A percentile compares a stretch with the other conserved stretches of the same genome.
phyloP scores from a whole-genome alignment of 495 filamentous ascomycete species.

The Recurvomyces mirabilis region DNA sequence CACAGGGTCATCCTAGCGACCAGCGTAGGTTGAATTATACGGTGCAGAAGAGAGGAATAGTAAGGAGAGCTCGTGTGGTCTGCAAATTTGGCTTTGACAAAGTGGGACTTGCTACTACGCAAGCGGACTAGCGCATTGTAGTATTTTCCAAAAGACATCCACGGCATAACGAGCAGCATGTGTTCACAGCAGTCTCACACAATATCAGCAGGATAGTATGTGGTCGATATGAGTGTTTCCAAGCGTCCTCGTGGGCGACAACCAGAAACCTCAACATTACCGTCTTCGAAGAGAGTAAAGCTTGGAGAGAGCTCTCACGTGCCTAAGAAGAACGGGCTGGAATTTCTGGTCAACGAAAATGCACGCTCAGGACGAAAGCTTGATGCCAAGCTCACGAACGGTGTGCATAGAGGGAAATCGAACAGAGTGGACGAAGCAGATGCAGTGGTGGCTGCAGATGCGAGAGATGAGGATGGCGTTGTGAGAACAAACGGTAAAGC shows the following conservation, averaged over 20 bases:
- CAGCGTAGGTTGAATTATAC: too few species aligned
- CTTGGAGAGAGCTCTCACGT: constrained; percentile 16
- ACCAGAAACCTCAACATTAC: constrained; percentile 10
- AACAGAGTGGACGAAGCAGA: constrained; percentile 62
- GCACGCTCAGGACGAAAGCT: constrained; percentile 14
- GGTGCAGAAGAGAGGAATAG: too few species aligned
- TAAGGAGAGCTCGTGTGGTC: too few species aligned
- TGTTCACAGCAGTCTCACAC: too few species aligned
- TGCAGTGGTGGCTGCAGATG: constrained; percentile 43
- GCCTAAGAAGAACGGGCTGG: constrained; percentile 8
- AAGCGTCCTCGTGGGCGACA: constrained; percentile 16
- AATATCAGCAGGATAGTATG: too few species aligned
- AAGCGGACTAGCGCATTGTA: too few species aligned
- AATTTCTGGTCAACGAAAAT: constrained; percentile 16
- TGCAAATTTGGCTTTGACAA: too few species aligned
- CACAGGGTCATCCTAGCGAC: too few species aligned
- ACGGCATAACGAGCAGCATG: too few species aligned
- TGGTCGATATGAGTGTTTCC: constrained; percentile 18
- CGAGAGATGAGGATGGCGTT: constrained; percentile 14
- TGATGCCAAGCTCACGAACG: constrained; percentile 22
- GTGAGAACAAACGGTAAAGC: constrained; percentile 25
- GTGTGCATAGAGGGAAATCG: constrained; percentile 44
- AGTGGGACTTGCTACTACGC: too few species aligned
- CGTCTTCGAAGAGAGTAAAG: constrained; percentile 15
- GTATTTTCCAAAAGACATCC: too few species aligned